Evolutionary conservation across 2,329 filamentous ascomycete genomes (phyloP), one percentile per base, ranked within the genome.

Genomic region (Dactylellina drechsleri): DNA sequence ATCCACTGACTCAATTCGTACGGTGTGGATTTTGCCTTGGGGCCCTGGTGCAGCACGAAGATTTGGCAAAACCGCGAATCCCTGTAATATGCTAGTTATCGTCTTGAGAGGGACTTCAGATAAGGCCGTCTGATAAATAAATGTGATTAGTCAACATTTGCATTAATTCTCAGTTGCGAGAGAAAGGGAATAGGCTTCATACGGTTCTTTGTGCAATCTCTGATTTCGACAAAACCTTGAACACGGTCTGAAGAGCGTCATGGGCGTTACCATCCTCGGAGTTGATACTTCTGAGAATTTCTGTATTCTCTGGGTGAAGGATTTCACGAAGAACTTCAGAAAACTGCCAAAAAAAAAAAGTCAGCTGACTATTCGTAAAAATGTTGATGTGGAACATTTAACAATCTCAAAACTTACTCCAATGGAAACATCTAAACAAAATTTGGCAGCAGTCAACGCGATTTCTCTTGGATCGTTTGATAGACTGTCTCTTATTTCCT

Each of bases 281-380:
- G 77, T 89, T 85, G 61, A 93, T 84, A 50, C 88, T 86, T 0
- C 86, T 83, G 0, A 91, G 81, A 78, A 92, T 84, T 13, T 83
- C 78, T 66, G 84, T 82, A 78, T 87, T 86, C 40, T 86, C 82
- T 1, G 85, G 83, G 0, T 86, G 86, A 4, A 93, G 85, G 80
- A 91, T 92, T 82, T 87, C 92, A 79, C 93, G 90, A 16, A 92
- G 84, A 1, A 90, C 85, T 82, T 91, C 89, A 1, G 89, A 87
- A 79, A 93, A 76, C 72, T 76, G 57, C 8, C 2, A 23, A 23
- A 23, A 23, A 23, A 23, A 47, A 36, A 20, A n/a, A 43, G 23
- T 54, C 43, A 47, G 43, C 43, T 12, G 13, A 15, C 43, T 18
- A n/a, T 18, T 52, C 16, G 13, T 47, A 6, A 18, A 47, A 10